Evolutionary conservation across 768 basidiomycete genomes (phyloP).

Genomic region (Butyriboletus loyo): DNA sequence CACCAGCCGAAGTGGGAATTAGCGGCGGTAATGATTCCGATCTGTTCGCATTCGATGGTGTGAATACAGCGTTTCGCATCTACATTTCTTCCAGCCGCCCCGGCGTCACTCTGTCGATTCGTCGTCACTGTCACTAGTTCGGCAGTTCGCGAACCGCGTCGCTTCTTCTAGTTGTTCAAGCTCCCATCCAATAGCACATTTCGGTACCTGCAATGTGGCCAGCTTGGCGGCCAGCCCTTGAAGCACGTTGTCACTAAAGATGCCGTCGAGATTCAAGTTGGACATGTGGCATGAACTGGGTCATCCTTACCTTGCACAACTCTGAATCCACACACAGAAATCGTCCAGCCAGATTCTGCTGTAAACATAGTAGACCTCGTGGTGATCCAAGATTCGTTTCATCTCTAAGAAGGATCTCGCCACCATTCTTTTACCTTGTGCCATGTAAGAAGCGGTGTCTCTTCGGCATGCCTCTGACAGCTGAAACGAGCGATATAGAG

Average conservation of each 20-base stretch:
- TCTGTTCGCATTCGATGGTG: background rate
- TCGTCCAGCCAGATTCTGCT: slow-evolving; percentile 86
- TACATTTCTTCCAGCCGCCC: slow-evolving; percentile 4
- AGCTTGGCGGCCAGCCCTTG: slow-evolving; percentile 44
- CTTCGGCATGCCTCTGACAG: slow-evolving; percentile 65
- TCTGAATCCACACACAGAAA: slow-evolving; percentile 78
- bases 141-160: slow-evolving; percentile 37
- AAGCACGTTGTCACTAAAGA: slow-evolving; percentile 56
- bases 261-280: slow-evolving; percentile 1
- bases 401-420: slow-evolving; percentile 67
- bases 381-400: slow-evolving; percentile 73
- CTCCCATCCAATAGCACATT: slow-evolving; percentile 63
- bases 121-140: slow-evolving; percentile 68
- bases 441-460: slow-evolving; percentile 60
- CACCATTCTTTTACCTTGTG: slow-evolving; percentile 58
- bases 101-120: slow-evolving; percentile 40
- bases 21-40: slow-evolving; percentile 4
- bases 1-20: background rate
- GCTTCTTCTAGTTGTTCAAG: slow-evolving; percentile 64
- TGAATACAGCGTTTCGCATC: background rate
- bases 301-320: slow-evolving; percentile 58
- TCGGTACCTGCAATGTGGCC: slow-evolving; percentile 42
- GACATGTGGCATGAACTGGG: background rate
- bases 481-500: slow-evolving; percentile 74
- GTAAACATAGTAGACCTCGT: slow-evolving; percentile 87